A percentile compares a stretch with the other conserved stretches of the same genome.
Conservation (phyloP, 73 alveolate species). For the Halteria grandinella region DNA sequence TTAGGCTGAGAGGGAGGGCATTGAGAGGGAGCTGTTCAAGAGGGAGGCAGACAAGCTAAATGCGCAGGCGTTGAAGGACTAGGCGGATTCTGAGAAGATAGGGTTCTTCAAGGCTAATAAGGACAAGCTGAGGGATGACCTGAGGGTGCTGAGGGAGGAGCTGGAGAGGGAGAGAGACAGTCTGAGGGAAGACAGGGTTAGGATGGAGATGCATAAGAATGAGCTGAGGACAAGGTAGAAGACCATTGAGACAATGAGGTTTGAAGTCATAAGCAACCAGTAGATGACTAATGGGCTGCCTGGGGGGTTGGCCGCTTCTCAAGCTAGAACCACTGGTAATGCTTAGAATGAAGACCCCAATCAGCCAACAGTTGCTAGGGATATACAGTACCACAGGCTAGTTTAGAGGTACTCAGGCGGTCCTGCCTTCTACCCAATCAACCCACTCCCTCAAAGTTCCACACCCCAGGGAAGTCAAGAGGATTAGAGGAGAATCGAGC, state of each 20-base stretch:
- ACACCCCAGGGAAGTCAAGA: constrained; percentile 4
- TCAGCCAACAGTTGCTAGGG: too few relatives aligned
- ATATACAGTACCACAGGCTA: constrained; percentile 17
- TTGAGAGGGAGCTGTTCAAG: constrained; percentile 12
- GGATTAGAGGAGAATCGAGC: constrained; percentile 10
- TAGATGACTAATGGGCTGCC: too few relatives aligned
- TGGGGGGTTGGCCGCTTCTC: too few relatives aligned
- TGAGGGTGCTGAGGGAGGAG: constrained; percentile 14
- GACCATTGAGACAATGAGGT: constrained; percentile 37
- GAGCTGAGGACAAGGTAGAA: constrained; percentile 41
- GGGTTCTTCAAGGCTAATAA: constrained; percentile 50
- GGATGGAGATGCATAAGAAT: constrained; percentile 29
- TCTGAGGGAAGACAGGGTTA: constrained; percentile 36
- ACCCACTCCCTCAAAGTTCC: constrained; percentile 15
- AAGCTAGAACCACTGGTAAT: too few relatives aligned
- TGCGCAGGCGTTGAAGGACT: constrained; percentile 23
- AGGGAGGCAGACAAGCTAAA: constrained; percentile 41
- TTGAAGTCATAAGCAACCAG: constrained; percentile 14
- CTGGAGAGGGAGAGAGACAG: constrained; percentile 39
- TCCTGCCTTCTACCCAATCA: constrained; percentile 34
- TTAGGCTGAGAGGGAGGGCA: constrained; percentile 5
- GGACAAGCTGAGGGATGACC: constrained; percentile 25
- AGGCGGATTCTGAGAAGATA: constrained; percentile 34
- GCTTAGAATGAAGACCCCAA: too few relatives aligned
- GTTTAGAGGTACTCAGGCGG: constrained; percentile 36